Conservation (phyloP, 2,329 filamentous ascomycete genomes). For the Phaeosphaeriaceae sp. region DNA sequence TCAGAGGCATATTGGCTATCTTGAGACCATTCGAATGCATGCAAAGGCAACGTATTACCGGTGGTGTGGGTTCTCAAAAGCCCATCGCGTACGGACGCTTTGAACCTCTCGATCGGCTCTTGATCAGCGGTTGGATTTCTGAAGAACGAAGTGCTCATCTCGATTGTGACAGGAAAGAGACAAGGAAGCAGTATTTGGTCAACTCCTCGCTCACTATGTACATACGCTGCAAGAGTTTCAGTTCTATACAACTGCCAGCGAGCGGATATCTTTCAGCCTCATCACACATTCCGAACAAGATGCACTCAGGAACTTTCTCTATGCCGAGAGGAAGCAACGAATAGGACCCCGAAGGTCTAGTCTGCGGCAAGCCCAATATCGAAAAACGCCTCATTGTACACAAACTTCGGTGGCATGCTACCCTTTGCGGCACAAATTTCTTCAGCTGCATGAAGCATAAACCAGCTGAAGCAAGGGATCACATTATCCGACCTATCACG, state of each 20-base stretch:
- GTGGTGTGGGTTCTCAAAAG: neutral
- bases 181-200: no score
- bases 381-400: neutral
- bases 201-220: neutral
- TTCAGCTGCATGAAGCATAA: neutral
- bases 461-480: constrained; percentile 5
- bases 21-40: constrained; percentile 32
- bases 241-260: no score
- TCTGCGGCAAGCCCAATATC: neutral
- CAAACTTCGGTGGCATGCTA: neutral
- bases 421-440: neutral
- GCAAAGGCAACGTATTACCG: constrained; percentile 13
- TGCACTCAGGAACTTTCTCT: neutral
- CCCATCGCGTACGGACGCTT: neutral
- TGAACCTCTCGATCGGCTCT: constrained; percentile 19
- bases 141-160: constrained; percentile 12
- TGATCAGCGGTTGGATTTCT: constrained; percentile 20
- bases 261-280: neutral
- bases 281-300: neutral
- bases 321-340: neutral
- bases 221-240: no score
- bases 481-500: constrained; percentile 5
- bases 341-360: neutral
- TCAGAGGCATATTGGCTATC: constrained; percentile 14
- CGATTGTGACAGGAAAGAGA: no score